These are phyloP conservation scores for Rauvolfia tetraphylla DNA, from an alignment of 257 asterid species.

Conservation along the genomic window DNA sequence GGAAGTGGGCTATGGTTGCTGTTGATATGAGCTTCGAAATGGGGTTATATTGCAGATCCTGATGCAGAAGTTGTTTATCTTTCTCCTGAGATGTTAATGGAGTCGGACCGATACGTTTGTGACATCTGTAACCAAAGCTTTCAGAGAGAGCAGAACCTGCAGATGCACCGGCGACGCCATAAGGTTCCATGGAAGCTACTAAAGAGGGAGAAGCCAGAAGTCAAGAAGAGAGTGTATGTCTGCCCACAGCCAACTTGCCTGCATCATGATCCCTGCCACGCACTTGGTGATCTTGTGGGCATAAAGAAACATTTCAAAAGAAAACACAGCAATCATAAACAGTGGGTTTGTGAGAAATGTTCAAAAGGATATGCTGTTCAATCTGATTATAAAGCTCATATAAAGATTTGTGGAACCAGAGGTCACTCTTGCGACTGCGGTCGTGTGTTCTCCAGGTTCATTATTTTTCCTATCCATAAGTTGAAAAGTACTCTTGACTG, in stretches of 20 bases:
- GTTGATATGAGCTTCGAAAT: background rate
- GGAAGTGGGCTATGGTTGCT: background rate
- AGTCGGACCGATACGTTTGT: constrained; percentile 38
- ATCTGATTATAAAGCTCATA: constrained; percentile 43
- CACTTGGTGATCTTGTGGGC: constrained; percentile 44
- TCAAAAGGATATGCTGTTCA: constrained; percentile 47
- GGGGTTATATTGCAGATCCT: constrained; percentile 27
- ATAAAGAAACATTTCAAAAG: constrained; percentile 43
- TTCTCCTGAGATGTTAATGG: constrained; percentile 39
- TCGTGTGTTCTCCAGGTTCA: constrained; percentile 46
- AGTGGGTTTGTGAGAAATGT: constrained; percentile 41
- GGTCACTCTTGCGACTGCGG: constrained; percentile 50
- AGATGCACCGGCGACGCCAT: constrained; percentile 42
- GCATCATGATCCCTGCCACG: constrained; percentile 39
- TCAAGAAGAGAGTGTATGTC: constrained; percentile 30
- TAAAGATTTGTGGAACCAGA: constrained; percentile 48
- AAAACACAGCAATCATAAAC: constrained; percentile 38
- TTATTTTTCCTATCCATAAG: background rate
- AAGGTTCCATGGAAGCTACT: constrained; percentile 42
- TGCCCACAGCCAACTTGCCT: constrained; percentile 45
- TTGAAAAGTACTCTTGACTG: background rate
- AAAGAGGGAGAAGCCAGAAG: constrained; percentile 28
- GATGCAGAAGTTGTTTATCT: constrained; percentile 43
- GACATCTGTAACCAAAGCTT: constrained; percentile 43
- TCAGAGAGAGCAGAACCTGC: constrained; percentile 44